These are phyloP conservation scores for Capronia epimyces DNA, from an alignment of 2,329 filamentous ascomycete genomes.

Conservation along the genomic window DNA sequence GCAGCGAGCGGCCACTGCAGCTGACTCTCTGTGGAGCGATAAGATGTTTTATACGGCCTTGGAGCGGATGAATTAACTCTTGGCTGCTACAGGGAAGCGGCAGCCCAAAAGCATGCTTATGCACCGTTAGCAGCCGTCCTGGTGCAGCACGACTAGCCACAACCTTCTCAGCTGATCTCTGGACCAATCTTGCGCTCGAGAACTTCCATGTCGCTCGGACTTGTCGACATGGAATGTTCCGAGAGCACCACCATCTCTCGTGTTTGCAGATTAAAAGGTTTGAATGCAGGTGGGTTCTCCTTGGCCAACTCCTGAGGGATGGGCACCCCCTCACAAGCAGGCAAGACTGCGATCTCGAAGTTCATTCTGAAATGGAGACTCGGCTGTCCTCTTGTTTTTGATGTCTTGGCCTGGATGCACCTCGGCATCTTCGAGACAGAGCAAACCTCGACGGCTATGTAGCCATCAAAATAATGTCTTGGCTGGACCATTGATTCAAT, in stretches of 20 bases:
- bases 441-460: not conserved
- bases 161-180: not conserved
- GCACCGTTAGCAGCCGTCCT: conserved; percentile 4
- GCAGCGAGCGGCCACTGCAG: not conserved
- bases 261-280: not conserved
- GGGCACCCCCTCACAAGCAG: not conserved
- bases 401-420: not conserved
- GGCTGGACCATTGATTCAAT: not conserved
- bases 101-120: conserved; percentile 11
- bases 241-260: too few species aligned
- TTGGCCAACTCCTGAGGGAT: not conserved
- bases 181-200: not conserved
- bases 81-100: not conserved
- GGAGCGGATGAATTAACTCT: not conserved
- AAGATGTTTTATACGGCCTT: not conserved
- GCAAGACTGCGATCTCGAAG: not conserved
- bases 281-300: not conserved
- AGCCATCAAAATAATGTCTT: not conserved
- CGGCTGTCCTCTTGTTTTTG: not conserved
- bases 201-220: too few species aligned
- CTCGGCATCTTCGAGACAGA: not conserved
- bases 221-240: too few species aligned
- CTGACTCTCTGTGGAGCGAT: not conserved
- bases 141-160: not conserved
- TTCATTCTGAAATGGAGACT: not conserved